A percentile compares a stretch with the other conserved stretches of the same genome.
These are phyloP conservation scores for Massariosphaeria phaeospora DNA, from an alignment of 495 filamentous ascomycete genomes.

Conservation along the genomic window DNA sequence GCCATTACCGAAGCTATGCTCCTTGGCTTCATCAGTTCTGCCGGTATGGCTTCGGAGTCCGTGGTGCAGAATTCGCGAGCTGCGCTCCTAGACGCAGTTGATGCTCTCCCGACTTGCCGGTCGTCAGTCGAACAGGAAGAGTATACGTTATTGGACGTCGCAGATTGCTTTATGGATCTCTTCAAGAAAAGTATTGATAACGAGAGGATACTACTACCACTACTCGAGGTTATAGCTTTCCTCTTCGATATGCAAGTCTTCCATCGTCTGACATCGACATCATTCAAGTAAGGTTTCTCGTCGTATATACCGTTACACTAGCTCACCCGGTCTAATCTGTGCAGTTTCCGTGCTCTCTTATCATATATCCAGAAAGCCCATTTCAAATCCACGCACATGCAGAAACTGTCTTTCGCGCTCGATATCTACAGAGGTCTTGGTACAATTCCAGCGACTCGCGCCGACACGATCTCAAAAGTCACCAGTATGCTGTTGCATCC, in stretches of 20 bases:
- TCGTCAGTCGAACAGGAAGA: slow-evolving; percentile 5
- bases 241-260: slow-evolving; percentile 57
- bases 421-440: slow-evolving; percentile 68
- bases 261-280: slow-evolving; percentile 31
- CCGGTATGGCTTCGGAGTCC: slow-evolving; percentile 77
- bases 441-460: slow-evolving; percentile 39
- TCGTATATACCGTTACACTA: not conserved
- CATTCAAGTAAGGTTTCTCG: slow-evolving; percentile 31
- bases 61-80: slow-evolving; percentile 68
- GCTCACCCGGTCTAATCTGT: slow-evolving; percentile 9
- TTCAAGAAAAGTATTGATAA: slow-evolving; percentile 48
- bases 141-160: slow-evolving; percentile 37
- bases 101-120: slow-evolving; percentile 24
- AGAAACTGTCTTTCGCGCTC: slow-evolving; percentile 71
- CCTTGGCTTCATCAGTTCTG: slow-evolving; percentile 74
- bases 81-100: slow-evolving; percentile 52
- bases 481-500: slow-evolving; percentile 58
- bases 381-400: slow-evolving; percentile 73
- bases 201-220: slow-evolving; percentile 69
- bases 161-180: slow-evolving; percentile 44
- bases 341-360: slow-evolving; percentile 58
- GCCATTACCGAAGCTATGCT: slow-evolving; percentile 47
- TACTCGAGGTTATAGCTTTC: slow-evolving; percentile 69
- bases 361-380: slow-evolving; percentile 68
- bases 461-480: slow-evolving; percentile 53